Base-by-base conservation (phyloP, 2,329 filamentous ascomycete genomes). In the Aspergillus texensis region DNA sequence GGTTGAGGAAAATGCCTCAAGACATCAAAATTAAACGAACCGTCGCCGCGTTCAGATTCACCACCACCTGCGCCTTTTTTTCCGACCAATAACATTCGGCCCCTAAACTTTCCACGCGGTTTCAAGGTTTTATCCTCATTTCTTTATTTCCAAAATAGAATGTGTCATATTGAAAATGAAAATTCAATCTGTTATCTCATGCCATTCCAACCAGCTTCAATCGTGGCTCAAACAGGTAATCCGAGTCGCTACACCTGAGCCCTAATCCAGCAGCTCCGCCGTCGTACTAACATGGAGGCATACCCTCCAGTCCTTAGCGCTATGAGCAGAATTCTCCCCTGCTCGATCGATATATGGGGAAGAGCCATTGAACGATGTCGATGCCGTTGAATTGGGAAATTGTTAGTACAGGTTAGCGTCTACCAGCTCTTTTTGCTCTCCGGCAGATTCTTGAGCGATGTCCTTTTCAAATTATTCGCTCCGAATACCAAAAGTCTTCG, bases 1-100 rank as follows among this genome's bases (percentile, higher is more conserved):
- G 56, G 56, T 32, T 19, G 8, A 24, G 11, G 56, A 48, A 58
- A 58, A 58, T 58, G n/a, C 56, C 56, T 48, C 45, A 32, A 48
- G 39, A n/a, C 34, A 16, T 11, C 14, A 16, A 14, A 11, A 46
- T 34, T 58, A 30, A 58, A 58, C 41, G 9, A 34, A 54, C 30
- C 30, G 10, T 30, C 30, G 28, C 52, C 32, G 52, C 52, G 32
- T 54, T 54, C 52, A 24, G 19, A 24, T 54, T 54, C 30, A 54
- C 28, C 50, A 34, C 30, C 30, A 34, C n/a, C 32, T 58, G 56
- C 56, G 56, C 14, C 26, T 46, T 48, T 58, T 58, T 50, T 58
- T n/a, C n/a, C 28, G 28, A 48, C 56, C n/a, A 58, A 55, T 55
- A 26, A 34, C n/a, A 55, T 55, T 36, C 30, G 4, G 36, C n/a